Evolutionary conservation across 2,329 filamentous ascomycete genomes (phyloP).

Genomic region (Epichloe coenophiala): DNA sequence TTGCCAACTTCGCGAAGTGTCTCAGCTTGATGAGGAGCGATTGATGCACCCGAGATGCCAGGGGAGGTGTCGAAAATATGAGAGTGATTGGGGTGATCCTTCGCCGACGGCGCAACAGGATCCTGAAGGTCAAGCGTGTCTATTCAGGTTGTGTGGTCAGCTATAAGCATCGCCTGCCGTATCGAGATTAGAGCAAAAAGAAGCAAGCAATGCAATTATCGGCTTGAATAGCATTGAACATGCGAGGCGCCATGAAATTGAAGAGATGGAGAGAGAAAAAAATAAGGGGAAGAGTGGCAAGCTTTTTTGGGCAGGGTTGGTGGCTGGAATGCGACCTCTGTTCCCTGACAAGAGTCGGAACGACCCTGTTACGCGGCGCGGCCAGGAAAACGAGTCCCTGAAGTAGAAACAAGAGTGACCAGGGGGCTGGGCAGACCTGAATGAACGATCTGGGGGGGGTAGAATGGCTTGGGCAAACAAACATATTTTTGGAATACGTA

Average conservation of each 20-base stretch:
- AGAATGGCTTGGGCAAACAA: background rate
- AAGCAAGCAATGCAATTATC: background rate
- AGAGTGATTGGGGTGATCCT: conserved; percentile 49
- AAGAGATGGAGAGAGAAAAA: background rate
- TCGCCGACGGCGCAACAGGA: conserved; percentile 65
- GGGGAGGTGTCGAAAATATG: conserved; percentile 25
- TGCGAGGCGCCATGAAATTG: background rate
- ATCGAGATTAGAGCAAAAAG: background rate
- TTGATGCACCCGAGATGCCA: conserved; percentile 27
- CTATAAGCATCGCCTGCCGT: background rate
- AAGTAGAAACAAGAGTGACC: conserved; percentile 3
- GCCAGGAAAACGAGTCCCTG: conserved; percentile 7
- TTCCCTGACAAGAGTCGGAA: background rate
- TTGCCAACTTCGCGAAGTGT: conserved; percentile 69
- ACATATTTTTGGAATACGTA: conserved; percentile 26
- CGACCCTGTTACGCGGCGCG: background rate
- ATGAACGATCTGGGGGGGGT: background rate
- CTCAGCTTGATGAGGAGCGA: conserved; percentile 74
- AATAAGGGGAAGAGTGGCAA: background rate
- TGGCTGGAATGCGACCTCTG: conserved; percentile 14
- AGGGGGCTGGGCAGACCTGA: conserved; percentile 4
- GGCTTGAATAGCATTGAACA: background rate
- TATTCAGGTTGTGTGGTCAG: conserved; percentile 21
- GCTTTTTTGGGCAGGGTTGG: background rate
- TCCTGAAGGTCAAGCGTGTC: conserved; percentile 94